phyloP scores from a whole-genome alignment of 2,329 filamentous ascomycete genomes.

The Colletotrichum horii region DNA sequence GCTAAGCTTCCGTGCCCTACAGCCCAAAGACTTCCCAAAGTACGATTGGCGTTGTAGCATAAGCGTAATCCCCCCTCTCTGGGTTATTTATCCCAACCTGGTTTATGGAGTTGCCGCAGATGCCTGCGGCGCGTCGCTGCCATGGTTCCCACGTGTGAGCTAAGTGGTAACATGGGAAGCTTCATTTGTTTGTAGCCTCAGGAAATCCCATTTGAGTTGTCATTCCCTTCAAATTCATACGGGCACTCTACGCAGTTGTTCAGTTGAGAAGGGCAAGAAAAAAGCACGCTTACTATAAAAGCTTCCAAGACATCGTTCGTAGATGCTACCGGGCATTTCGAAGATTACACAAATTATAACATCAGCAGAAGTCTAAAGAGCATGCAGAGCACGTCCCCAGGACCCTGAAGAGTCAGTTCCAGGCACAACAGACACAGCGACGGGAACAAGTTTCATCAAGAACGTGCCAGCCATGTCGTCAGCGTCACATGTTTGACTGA shows the following conservation, averaged over 20 bases:
- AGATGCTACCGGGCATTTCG: too few species aligned
- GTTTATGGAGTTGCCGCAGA: not conserved
- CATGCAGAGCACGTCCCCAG: not conserved
- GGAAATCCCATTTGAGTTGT: not conserved
- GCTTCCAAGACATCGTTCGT: too few species aligned
- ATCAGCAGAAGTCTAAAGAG: not conserved
- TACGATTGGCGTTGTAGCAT: not conserved
- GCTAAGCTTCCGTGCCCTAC: not conserved
- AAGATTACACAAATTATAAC: not conserved
- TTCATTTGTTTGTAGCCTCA: not conserved
- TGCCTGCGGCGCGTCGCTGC: rapidly evolving
- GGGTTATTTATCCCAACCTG: not conserved
- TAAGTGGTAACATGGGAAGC: not conserved
- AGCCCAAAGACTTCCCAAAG: not conserved
- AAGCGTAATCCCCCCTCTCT: not conserved
- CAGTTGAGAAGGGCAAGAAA: not conserved
- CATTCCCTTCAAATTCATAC: not conserved
- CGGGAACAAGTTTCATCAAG: not conserved
- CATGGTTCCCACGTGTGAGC: not conserved
- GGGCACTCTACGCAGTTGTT: not conserved
- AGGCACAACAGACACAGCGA: not conserved
- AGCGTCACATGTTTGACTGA: not conserved
- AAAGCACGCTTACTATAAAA: not conserved
- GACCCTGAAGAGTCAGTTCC: not conserved
- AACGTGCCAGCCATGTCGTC: not conserved